Conservation (phyloP, 2,329 filamentous ascomycete genomes). For the Alternaria arbusti region DNA sequence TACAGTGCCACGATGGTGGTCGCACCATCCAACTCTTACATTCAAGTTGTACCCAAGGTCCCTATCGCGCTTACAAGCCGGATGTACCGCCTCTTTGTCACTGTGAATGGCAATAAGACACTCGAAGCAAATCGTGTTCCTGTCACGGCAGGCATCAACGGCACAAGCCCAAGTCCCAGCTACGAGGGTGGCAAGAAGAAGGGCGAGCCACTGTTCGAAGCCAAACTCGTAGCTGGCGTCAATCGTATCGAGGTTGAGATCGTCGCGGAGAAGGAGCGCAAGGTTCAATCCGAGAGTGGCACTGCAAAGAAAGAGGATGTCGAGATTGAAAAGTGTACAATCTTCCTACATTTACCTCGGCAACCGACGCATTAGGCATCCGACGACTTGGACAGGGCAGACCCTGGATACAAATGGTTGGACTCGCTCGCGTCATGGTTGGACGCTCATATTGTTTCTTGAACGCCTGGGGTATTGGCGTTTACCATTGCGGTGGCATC, state of each 20-base stretch:
- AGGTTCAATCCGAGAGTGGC: conserved; percentile 29
- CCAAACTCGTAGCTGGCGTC: conserved; percentile 71
- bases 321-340: conserved; percentile 79
- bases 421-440: not conserved
- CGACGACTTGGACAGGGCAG: not conserved
- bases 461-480: not conserved
- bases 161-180: conserved; percentile 24
- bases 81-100: conserved; percentile 78
- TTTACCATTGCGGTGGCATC: not conserved
- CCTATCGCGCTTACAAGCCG: conserved; percentile 68
- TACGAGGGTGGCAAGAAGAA: conserved; percentile 50
- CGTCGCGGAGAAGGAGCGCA: conserved; percentile 70
- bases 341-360: conserved; percentile 73
- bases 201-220: conserved; percentile 76
- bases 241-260: conserved; percentile 82
- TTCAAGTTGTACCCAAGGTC: conserved; percentile 74
- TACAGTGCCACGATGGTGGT: conserved; percentile 77
- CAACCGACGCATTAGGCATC: conserved; percentile 25
- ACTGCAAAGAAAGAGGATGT: conserved; percentile 53
- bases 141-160: conserved; percentile 45
- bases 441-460: not conserved
- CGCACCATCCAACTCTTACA: conserved; percentile 69
- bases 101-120: conserved; percentile 68
- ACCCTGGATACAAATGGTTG: not conserved
- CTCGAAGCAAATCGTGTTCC: conserved; percentile 65